A percentile compares a stretch with the other conserved stretches of the same genome.
These are phyloP conservation scores for Eimeria acervulina DNA, from an alignment of 169 alveolate species.

Conservation along the genomic window DNA sequence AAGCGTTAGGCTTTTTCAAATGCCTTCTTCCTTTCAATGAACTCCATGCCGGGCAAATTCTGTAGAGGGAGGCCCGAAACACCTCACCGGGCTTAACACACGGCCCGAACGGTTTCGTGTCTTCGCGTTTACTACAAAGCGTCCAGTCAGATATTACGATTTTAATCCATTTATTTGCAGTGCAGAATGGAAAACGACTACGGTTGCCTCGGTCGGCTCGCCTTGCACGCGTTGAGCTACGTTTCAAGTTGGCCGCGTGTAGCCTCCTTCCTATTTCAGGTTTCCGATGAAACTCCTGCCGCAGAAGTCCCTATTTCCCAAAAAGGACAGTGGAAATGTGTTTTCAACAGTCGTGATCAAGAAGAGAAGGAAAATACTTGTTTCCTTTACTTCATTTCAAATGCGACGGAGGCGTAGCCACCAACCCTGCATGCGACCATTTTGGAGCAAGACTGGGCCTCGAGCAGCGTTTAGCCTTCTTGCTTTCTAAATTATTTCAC, in stretches of 20 bases:
- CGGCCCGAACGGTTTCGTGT: neutral
- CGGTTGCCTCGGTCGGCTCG: neutral
- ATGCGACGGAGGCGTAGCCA: conserved; percentile 13
- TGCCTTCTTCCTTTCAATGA: conserved; percentile 1
- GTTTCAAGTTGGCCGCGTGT: neutral
- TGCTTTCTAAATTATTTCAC: neutral
- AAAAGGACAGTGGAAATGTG: neutral
- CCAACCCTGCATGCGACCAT: conserved; percentile 50
- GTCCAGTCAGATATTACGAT: too few species aligned
- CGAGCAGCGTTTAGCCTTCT: neutral
- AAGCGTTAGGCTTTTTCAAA: neutral
- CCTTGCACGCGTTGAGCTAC: neutral
- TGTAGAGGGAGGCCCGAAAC: neutral
- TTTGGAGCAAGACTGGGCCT: neutral
- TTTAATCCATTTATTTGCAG: neutral
- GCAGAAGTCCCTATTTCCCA: neutral
- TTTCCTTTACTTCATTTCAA: neutral
- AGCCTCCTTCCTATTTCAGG: conserved; percentile 1
- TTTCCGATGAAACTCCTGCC: neutral
- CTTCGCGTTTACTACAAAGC: neutral
- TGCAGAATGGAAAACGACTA: neutral
- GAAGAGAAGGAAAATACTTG: neutral
- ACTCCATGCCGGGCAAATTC: neutral
- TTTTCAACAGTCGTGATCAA: neutral
- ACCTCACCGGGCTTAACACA: neutral